Conservation (phyloP, 2,329 filamentous ascomycete species). For the Tricladium varicosporioides region DNA sequence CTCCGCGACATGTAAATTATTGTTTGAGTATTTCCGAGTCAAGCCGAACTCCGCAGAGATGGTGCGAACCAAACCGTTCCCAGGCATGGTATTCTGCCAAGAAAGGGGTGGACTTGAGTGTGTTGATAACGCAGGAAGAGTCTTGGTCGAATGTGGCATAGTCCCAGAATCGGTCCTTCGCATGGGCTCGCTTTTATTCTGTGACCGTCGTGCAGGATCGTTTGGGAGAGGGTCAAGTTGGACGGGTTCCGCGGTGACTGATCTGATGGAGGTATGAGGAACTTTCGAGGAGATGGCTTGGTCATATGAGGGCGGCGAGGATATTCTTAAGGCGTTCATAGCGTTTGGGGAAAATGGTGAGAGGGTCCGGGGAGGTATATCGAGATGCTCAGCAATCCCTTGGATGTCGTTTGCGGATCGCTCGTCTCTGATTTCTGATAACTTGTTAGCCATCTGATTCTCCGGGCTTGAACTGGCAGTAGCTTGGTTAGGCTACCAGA, state of each 20-base stretch:
- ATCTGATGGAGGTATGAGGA: constrained; percentile 27
- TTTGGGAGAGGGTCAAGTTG: constrained; percentile 15
- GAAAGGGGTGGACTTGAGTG: constrained; percentile 22
- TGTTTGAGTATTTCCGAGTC: constrained; percentile 22
- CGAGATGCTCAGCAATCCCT: constrained; percentile 7
- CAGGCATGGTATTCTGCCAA: constrained; percentile 22
- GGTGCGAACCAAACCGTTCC: constrained; percentile 23
- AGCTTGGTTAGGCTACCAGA: not conserved
- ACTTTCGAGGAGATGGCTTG: constrained; percentile 15
- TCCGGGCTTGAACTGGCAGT: not conserved
- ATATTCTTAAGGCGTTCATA: constrained; percentile 29
- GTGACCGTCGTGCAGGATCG: constrained; percentile 10
- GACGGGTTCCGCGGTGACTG: constrained; percentile 27
- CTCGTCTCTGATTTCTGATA: not conserved
- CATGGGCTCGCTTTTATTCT: constrained; percentile 17
- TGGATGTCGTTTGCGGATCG: not conserved
- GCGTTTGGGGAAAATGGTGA: constrained; percentile 27
- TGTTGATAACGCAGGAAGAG: constrained; percentile 15
- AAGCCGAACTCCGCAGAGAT: constrained; percentile 33
- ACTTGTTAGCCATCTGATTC: not conserved
- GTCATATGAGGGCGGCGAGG: constrained; percentile 7
- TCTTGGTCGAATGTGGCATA: constrained; percentile 24
- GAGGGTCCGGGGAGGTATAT: constrained; percentile 25
- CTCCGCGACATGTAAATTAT: constrained; percentile 20
- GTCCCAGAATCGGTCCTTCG: constrained; percentile 16